These are phyloP conservation scores for Crassisporium funariophilum DNA, from an alignment of 768 basidiomycete genomes.

Conservation along the genomic window DNA sequence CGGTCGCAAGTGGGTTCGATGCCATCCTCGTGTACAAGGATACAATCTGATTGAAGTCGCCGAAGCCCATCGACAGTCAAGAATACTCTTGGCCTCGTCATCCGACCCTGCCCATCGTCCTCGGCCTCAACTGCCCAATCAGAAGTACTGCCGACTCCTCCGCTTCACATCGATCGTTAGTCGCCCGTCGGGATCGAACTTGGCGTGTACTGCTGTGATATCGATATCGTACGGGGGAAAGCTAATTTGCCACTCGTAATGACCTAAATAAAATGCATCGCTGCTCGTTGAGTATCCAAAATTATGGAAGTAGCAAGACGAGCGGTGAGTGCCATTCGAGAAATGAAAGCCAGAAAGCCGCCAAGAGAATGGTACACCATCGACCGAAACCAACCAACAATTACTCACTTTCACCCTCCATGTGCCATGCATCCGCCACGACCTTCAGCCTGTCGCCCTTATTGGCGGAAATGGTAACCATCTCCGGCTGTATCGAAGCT, in stretches of 20 bases:
- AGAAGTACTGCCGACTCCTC: slow-evolving; percentile 11
- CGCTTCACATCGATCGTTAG: slow-evolving; percentile 48
- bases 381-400: not conserved
- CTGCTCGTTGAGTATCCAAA: not conserved
- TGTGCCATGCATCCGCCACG: slow-evolving; percentile 65
- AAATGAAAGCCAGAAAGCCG: not conserved
- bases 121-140: no score
- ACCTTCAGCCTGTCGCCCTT: slow-evolving; percentile 58
- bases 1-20: no score
- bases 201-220: slow-evolving; percentile 53
- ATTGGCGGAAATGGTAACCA: slow-evolving; percentile 65
- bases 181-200: slow-evolving; percentile 46
- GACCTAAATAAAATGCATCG: slow-evolving; percentile 47
- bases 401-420: slow-evolving; percentile 59
- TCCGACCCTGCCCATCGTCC: no score
- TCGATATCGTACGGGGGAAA: slow-evolving; percentile 59
- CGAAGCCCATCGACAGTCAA: no score
- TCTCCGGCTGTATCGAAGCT: slow-evolving; percentile 51
- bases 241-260: slow-evolving; percentile 62
- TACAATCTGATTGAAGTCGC: no score
- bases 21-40: no score
- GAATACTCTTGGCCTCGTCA: no score
- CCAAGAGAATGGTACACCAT: slow-evolving; percentile 4
- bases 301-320: not conserved
- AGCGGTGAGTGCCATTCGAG: not conserved